Evolutionary conservation across 1,284 basidiomycete species (phyloP), one percentile per base, ranked within the genome.

Genomic region (Rhodotorula mucilaginosa): DNA sequence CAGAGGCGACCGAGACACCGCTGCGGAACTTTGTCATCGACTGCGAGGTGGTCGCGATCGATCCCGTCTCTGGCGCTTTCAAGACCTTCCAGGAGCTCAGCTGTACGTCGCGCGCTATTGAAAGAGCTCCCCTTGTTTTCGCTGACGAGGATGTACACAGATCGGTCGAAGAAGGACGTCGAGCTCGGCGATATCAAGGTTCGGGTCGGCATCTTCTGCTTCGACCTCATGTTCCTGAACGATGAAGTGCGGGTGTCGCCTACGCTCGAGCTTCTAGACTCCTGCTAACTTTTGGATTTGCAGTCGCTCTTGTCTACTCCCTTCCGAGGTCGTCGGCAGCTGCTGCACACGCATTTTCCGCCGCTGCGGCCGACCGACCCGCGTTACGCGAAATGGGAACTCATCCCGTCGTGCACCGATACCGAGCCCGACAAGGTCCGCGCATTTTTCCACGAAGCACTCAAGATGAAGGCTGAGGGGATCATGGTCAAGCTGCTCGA

Each of bases 51-150:
- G 90, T 91, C 63, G 90, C 91, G 13, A 86, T 88, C 74, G 90
- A 93, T 80, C 82, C 87, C 44, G 79, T 80, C n/a, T 85, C 85
- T 71, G 88, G 90, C 67, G 84, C 84, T 73, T 82, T 93, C 49
- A 87, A 86, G 78, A 88, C 91, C 2, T 95, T 95, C 81, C 93
- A 95, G 80, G 90, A 93, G 71, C 83, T 97, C 29, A 91, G 91
- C 6, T 88, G 70, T 72, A 26, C 56, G 70, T 60, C 19, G 31
- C 3, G 21, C 29, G 29, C 12, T 6, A 31, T 2, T 8, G 12
- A 34, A 5, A 19, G 2, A 19, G 7, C 2, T n/a, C 4, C 5
- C 2, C 6, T 19, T n/a, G 46, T 5, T 10, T 19, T 2, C 15
- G 12, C n/a, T 52, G 58, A 46, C 23, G 0, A 3, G 1, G 18